These are phyloP conservation scores for Nannizziopsis arthrosporioides DNA, from an alignment of 2,329 filamentous ascomycete genomes.

Conservation along the genomic window DNA sequence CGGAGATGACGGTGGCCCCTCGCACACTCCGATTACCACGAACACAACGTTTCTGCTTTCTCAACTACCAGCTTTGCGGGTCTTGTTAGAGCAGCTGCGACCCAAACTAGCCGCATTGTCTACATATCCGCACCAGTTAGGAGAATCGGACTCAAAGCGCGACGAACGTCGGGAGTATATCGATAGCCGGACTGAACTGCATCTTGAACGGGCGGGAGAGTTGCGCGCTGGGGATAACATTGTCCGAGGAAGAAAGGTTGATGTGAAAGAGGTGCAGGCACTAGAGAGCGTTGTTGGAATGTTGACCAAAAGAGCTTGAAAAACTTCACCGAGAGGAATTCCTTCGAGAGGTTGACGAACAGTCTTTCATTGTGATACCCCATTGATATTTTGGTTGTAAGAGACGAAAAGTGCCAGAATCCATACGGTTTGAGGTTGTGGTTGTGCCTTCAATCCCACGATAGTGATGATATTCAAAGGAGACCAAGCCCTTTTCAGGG, in stretches of 20 bases:
- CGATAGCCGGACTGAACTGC: constrained; percentile 63
- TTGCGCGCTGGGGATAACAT: constrained; percentile 26
- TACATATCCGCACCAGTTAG: constrained; percentile 24
- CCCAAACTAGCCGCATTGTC: constrained; percentile 47
- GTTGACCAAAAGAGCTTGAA: constrained; percentile 3
- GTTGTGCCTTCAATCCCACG: no score
- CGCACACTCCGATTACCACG: constrained; percentile 33
- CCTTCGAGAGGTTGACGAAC: no score
- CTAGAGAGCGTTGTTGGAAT: constrained; percentile 23
- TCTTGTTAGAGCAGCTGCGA: constrained; percentile 55
- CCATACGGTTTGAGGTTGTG: no score
- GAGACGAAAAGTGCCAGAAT: no score
- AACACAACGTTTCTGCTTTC: constrained; percentile 60
- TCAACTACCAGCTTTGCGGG: constrained; percentile 67
- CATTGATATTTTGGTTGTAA: no score
- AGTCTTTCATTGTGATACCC: no score
- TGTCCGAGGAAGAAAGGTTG: constrained; percentile 30
- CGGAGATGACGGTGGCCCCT: constrained; percentile 27
- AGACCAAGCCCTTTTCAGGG: no score
- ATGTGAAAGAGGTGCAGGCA: constrained; percentile 31
- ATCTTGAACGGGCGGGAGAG: constrained; percentile 51
- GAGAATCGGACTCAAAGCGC: constrained; percentile 44
- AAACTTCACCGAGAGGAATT: no score
- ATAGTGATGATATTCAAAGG: no score
- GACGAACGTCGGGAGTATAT: constrained; percentile 70